A percentile compares a stretch with the other conserved stretches of the same genome.
These are phyloP conservation scores for Rhodotorula diobovata DNA, from an alignment of 768 basidiomycete species.

Conservation along the genomic window DNA sequence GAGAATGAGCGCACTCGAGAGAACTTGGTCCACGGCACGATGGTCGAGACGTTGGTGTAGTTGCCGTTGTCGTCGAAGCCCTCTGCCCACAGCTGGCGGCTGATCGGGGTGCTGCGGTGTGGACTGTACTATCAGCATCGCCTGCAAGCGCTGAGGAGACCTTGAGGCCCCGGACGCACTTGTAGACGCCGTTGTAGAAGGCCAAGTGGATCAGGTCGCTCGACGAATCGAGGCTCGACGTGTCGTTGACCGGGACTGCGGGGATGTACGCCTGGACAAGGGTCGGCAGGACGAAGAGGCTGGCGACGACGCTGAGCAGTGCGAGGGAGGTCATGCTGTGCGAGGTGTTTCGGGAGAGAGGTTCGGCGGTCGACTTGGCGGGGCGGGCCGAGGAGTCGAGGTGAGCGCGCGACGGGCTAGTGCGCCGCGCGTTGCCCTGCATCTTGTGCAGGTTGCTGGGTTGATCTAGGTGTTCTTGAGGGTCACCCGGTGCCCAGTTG, in stretches of 20 bases:
- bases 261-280: slow-evolving; percentile 3
- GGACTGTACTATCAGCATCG: neutral
- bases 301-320: neutral
- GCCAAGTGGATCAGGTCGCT: slow-evolving; percentile 36
- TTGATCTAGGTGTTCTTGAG: too few species aligned
- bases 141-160: neutral
- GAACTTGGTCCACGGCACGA: slow-evolving; percentile 48
- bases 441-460: too few species aligned
- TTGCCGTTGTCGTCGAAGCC: slow-evolving; percentile 47
- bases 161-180: slow-evolving; percentile 20
- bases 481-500: too few species aligned
- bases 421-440: too few species aligned
- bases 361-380: neutral
- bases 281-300: neutral
- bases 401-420: neutral
- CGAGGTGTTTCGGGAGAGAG: neutral
- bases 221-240: slow-evolving; percentile 52
- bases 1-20: slow-evolving; percentile 10
- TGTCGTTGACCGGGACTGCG: slow-evolving; percentile 61
- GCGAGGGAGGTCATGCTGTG: neutral
- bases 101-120: slow-evolving; percentile 8
- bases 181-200: slow-evolving; percentile 21
- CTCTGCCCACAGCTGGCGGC: slow-evolving; percentile 22
- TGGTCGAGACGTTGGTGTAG: slow-evolving; percentile 57
- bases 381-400: neutral